These are phyloP conservation scores for Mortierella sp. DNA, from an alignment of 371 early-diverging fungal genomes.

Conservation along the genomic window DNA sequence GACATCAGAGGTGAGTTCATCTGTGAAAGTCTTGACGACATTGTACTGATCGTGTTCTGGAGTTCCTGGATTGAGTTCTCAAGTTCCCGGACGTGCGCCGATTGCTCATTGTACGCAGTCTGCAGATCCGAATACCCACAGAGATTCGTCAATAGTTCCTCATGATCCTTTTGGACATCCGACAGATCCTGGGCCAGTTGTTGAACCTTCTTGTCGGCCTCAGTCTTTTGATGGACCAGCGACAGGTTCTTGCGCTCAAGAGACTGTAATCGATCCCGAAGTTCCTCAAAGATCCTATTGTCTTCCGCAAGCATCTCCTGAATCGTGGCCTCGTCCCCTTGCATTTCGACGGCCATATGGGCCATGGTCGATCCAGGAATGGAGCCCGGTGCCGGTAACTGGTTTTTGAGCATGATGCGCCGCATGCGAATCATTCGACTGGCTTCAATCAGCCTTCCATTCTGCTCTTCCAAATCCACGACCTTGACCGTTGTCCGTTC, in stretches of 20 bases:
- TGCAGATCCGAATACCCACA: conserved; percentile 28
- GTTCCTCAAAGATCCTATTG: conserved; percentile 51
- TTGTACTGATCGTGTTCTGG: conserved; percentile 35
- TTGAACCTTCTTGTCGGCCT: conserved; percentile 39
- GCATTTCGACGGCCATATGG: conserved; percentile 55
- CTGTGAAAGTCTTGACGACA: conserved; percentile 44
- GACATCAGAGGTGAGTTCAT: conserved; percentile 44
- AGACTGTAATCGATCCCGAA: conserved; percentile 43
- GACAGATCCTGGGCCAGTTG: conserved; percentile 31
- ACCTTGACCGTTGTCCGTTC: conserved; percentile 37
- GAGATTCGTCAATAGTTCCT: conserved; percentile 27
- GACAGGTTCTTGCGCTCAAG: conserved; percentile 39
- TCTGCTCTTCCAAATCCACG: conserved; percentile 53
- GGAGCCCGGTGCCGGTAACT: conserved; percentile 51
- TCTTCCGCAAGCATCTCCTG: conserved; percentile 52
- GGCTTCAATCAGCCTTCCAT: conserved; percentile 44
- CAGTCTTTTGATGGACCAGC: conserved; percentile 33
- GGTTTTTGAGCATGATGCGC: conserved; percentile 47
- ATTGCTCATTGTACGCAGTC: conserved; percentile 27
- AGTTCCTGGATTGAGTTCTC: conserved; percentile 36
- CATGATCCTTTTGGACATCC: conserved; percentile 30
- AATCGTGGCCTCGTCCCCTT: conserved; percentile 57
- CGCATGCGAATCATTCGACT: conserved; percentile 43
- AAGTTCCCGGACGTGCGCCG: conserved; percentile 36
- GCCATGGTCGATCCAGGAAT: conserved; percentile 56